Evolutionary conservation across 1,139 yeast species (phyloP).

Genomic region (Pichia sp.): DNA sequence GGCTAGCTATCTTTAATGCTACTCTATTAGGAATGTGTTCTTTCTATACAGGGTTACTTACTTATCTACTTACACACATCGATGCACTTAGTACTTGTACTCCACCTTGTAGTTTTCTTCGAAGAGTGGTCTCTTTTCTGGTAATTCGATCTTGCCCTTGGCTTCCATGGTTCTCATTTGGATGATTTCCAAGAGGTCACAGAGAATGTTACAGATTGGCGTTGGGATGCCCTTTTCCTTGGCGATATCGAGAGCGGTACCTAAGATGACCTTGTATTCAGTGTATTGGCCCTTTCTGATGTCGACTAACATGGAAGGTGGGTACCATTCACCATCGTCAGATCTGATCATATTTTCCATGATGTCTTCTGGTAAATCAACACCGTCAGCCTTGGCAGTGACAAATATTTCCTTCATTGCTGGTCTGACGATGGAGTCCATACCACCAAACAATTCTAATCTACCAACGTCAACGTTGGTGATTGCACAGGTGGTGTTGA

Average conservation of each 20-base stretch:
- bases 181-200: slow-evolving; percentile 53
- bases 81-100: slow-evolving; percentile 14
- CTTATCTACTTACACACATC: no score
- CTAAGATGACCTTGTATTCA: slow-evolving; percentile 70
- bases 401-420: slow-evolving; percentile 64
- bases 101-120: slow-evolving; percentile 23
- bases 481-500: slow-evolving; percentile 60
- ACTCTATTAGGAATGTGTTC: not conserved
- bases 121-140: slow-evolving; percentile 39
- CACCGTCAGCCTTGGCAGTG: slow-evolving; percentile 65
- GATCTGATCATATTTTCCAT: slow-evolving; percentile 24
- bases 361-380: slow-evolving; percentile 31
- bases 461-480: slow-evolving; percentile 63
- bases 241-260: slow-evolving; percentile 68
- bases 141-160: slow-evolving; percentile 44
- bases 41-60: not conserved
- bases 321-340: slow-evolving; percentile 24
- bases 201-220: slow-evolving; percentile 58
- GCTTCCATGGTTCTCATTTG: slow-evolving; percentile 61
- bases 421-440: slow-evolving; percentile 49
- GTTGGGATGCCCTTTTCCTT: slow-evolving; percentile 50
- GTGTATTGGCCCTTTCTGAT: slow-evolving; percentile 65
- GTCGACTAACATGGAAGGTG: slow-evolving; percentile 47
- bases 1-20: no score
- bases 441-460: slow-evolving; percentile 52